These are phyloP conservation scores for Mycocentrospora acerina DNA, from an alignment of 2,329 filamentous ascomycete genomes.

Conservation along the genomic window DNA sequence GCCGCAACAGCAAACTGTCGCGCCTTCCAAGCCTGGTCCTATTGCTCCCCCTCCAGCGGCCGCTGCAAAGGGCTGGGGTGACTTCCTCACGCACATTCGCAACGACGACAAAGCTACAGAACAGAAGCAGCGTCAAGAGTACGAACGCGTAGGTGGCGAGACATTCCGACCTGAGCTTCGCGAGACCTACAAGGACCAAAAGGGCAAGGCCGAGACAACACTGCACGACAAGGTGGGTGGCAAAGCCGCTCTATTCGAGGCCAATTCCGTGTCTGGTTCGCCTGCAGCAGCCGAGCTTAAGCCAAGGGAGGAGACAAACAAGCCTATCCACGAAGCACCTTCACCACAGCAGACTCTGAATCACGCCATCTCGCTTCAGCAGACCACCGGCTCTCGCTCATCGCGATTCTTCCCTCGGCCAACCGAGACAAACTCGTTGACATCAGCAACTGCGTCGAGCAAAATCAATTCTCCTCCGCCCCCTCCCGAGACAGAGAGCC, in stretches of 20 bases:
- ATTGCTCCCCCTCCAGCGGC: conserved; percentile 27
- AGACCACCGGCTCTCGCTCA: conserved; percentile 29
- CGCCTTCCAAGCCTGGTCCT: conserved; percentile 22
- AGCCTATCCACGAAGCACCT: conserved; percentile 23
- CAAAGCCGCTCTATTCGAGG: conserved; percentile 11
- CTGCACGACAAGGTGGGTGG: conserved; percentile 28
- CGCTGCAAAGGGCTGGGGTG: conserved; percentile 33
- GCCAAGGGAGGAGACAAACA: conserved; percentile 29
- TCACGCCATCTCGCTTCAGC: conserved; percentile 27
- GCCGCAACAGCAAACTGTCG: conserved; percentile 10
- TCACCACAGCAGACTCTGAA: conserved; percentile 21
- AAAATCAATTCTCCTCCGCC: conserved; percentile 44
- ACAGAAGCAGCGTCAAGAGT: conserved; percentile 28
- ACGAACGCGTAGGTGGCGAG: conserved; percentile 29
- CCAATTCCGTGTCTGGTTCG: conserved; percentile 11
- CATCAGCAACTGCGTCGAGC: conserved; percentile 17
- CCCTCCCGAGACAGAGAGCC: conserved; percentile 70
- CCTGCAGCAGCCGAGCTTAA: conserved; percentile 18
- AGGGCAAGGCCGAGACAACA: conserved; percentile 32
- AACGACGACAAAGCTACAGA: conserved; percentile 29
- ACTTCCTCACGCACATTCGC: conserved; percentile 32
- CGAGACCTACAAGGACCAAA: conserved; percentile 35
- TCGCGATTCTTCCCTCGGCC: conserved; percentile 43
- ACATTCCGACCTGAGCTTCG: conserved; percentile 35
- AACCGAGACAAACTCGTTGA: conserved; percentile 22